A percentile compares a stretch with the other conserved stretches of the same genome.
These are phyloP conservation scores for Penicillium antarcticum DNA, from an alignment of 495 filamentous ascomycete genomes.

Conservation along the genomic window DNA sequence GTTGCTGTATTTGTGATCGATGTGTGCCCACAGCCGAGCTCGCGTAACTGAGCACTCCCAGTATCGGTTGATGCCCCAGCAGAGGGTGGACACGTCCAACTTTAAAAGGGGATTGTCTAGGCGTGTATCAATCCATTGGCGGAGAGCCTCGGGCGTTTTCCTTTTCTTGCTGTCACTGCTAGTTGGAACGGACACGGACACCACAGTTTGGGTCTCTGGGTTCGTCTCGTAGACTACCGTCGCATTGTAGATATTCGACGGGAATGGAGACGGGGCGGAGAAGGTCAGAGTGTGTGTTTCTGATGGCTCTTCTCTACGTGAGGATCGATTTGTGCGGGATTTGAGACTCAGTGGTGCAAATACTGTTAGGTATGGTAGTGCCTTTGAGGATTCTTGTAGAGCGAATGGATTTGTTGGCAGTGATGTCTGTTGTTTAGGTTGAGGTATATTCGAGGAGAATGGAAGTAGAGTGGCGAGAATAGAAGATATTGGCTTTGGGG, in stretches of 20 bases:
- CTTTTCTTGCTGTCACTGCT: constrained; percentile 17
- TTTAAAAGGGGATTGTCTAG: constrained; percentile 34
- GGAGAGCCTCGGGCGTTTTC: constrained; percentile 30
- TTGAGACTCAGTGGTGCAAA: constrained; percentile 37
- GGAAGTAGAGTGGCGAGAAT: constrained; percentile 40
- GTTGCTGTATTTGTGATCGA: constrained; percentile 24
- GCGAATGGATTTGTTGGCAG: constrained; percentile 36
- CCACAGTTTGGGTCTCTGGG: constrained; percentile 34
- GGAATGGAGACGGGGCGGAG: constrained; percentile 37
- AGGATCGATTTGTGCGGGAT: constrained; percentile 22
- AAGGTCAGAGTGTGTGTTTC: constrained; percentile 40
- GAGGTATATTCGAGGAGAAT: constrained; percentile 33
- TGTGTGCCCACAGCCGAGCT: constrained; percentile 36
- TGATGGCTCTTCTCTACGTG: constrained; percentile 10
- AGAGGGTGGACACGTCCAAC: constrained; percentile 41
- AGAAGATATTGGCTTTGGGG: constrained; percentile 31
- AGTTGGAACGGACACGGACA: constrained; percentile 28
- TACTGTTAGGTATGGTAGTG: constrained; percentile 32
- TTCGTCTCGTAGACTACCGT: constrained; percentile 39
- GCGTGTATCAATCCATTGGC: constrained; percentile 38
- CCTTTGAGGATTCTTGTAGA: constrained; percentile 25
- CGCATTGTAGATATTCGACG: constrained; percentile 31
- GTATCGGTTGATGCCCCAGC: constrained; percentile 43
- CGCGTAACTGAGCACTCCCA: constrained; percentile 40
- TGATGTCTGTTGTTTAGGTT: constrained; percentile 16